Evolutionary conservation across 257 asterid species (phyloP).

Genomic region (Rauvolfia tetraphylla): DNA sequence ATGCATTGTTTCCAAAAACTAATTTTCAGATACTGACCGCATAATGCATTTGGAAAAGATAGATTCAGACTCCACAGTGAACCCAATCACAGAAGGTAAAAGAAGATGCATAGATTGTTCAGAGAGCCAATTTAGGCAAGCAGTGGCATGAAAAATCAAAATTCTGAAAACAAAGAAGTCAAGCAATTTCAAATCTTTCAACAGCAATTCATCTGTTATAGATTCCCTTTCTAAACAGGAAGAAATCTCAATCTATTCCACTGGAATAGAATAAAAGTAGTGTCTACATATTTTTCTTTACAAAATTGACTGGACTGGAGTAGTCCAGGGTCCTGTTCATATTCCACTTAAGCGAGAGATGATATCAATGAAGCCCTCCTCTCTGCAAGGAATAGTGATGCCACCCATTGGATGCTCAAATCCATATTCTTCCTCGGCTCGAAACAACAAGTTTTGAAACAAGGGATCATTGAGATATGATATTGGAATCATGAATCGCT

Average conservation of each 20-base stretch:
- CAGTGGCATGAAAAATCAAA: neutral
- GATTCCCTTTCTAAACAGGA: neutral
- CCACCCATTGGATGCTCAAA: slow-evolving; percentile 10
- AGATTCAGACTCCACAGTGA: neutral
- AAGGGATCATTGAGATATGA: neutral
- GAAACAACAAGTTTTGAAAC: neutral
- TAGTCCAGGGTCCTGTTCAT: neutral
- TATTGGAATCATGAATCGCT: neutral
- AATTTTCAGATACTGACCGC: neutral
- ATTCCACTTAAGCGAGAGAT: neutral
- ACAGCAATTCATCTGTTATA: neutral
- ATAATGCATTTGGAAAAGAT: too few relatives aligned
- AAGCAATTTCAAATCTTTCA: neutral
- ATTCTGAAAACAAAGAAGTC: neutral
- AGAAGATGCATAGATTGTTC: neutral
- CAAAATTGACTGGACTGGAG: neutral
- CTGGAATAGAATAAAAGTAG: neutral
- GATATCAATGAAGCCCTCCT: neutral
- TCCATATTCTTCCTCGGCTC: slow-evolving; percentile 10
- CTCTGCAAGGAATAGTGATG: slow-evolving; percentile 1
- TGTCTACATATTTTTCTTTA: neutral
- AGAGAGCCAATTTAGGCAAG: neutral
- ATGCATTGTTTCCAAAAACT: neutral
- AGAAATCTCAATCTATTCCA: neutral
- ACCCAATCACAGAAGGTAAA: neutral